Conservation (phyloP, 371 early-diverging fungal genomes). For the Smittium culicis region DNA sequence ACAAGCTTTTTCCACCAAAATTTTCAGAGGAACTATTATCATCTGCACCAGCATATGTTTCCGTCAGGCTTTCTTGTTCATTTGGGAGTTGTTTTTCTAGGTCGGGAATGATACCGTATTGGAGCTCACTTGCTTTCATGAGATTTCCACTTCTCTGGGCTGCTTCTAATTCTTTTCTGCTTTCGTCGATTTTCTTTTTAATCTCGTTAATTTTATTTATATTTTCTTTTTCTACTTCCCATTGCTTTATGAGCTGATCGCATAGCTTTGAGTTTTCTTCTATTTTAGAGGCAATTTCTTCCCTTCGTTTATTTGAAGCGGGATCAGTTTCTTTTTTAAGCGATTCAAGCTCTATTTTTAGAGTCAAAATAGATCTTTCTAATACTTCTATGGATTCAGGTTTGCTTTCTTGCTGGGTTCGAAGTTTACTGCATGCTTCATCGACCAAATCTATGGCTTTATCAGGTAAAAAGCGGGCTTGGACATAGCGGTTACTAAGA, state of each 20-base stretch:
- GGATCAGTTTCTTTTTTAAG: too few relatives aligned
- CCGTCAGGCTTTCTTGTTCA: conserved; percentile 33
- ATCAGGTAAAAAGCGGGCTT: conserved; percentile 66
- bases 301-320: too few relatives aligned
- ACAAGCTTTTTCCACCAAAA: conserved; percentile 38
- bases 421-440: conserved; percentile 87
- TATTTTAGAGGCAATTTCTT: conserved; percentile 74
- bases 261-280: conserved; percentile 52
- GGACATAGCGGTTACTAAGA: conserved; percentile 59
- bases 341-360: conserved; percentile 92
- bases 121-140: conserved; percentile 48
- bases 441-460: conserved; percentile 80
- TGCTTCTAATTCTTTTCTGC: conserved; percentile 72
- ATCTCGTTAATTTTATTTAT: conserved; percentile 75
- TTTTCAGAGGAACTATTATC: conserved; percentile 30
- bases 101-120: conserved; percentile 59
- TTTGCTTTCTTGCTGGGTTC: conserved; percentile 86
- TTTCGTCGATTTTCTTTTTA: conserved; percentile 73
- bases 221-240: conserved; percentile 60
- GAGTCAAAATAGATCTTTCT: conserved; percentile 70
- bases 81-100: conserved; percentile 37
- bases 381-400: conserved; percentile 89
- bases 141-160: conserved; percentile 50
- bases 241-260: conserved; percentile 67
- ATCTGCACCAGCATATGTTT: conserved; percentile 18